Evolutionary conservation across 2,329 filamentous ascomycete genomes (phyloP), one percentile per base, ranked within the genome.

Genomic region (Cadophora sp.): DNA sequence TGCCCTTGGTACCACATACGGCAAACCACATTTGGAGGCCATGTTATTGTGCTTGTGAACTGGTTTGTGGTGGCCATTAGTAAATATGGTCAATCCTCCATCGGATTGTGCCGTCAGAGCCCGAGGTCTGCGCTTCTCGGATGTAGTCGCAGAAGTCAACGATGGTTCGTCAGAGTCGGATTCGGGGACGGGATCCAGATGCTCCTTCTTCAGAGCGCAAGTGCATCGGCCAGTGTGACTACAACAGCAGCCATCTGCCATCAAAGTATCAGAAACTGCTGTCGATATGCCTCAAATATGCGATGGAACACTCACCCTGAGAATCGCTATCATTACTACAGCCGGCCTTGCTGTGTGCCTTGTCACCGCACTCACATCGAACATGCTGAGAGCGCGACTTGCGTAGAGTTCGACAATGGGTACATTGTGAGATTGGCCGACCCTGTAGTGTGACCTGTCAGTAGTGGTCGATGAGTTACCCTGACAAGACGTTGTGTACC

Each of bases 301-400:
- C 66, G 66, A 70, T 67, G 71, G 71, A 73, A 71, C 73, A 74
- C 77, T 78, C 72, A 80, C 78, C 77, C 72, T 78, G 75, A 72
- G 70, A 67, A 71, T 77, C 76, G 47, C 73, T 67, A 83, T 87
- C 81, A 78, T 90, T 86, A 67, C 84, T 80, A 79, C 88, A 90
- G 78, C 73, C 70, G 59, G 70, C 73, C 67, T 78, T 78, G 9
- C 87, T 87, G 83, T 91, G 91, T 70, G 89, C 89, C 85, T 97
- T 97, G 81, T 97, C 75, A 79, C 93, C 94, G 81, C 96, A 99
- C 81, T 98, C 94, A 82, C 96, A 99, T 81, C 96, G 97, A 77
- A 96, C 88, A 81, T 98, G 96, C 72, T 95, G 93, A 67, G 94
- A 91, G 76, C 96, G 93, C 80, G 93, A 95, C 86, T 98, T 98